Evolutionary conservation across 768 basidiomycete genomes (phyloP), one percentile per base, ranked within the genome.

Genomic region (Crucibulum laeve): DNA sequence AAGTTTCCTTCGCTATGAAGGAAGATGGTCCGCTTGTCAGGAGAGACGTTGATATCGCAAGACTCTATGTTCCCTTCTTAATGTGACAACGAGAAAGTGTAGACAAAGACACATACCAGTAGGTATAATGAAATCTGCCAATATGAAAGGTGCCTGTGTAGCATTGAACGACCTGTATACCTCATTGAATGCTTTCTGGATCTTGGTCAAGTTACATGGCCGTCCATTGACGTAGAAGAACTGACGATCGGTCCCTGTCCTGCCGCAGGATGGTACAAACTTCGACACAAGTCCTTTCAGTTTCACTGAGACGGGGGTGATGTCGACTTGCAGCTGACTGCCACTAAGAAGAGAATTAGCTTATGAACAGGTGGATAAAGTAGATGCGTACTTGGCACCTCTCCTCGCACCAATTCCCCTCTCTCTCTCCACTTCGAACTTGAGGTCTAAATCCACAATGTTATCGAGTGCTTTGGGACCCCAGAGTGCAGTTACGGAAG

Each of bases 11-110:
- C 95, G 58, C 84, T 84, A 53, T 97, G 92, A 8, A 99, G 56
- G 40, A 96, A 83, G 26, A 98, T 87, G 0, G 91, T 94, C n/a
- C 95, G 77, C 57, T 98, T 99, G 67, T 98, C 96, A 0, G 96
- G 95, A 48, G 84, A 90, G 46, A 98, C 88, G 48, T 99, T 99
- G 55, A 99, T 82, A 57, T 99, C 96, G 54, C 81, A 89, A 0
- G 79, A 69, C 44, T 82, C 91, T 93, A 49, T 4, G 42, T 13
- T 18, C 5, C 15, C 10, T 7, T 6, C 5, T 8, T 19, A 34
- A 38, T 17, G 11, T 11, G 5, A 14, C 4, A 38, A 26, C 13
- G 18, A 24, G 23, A 13, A 11, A 21, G 15, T 17, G 24, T 25
- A 2, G 21, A 21, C 17, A 34, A 22, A n/a, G 22, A 36, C 4